Base-by-base conservation (phyloP, 176 grass and related monocot genomes). In the Chrysopogon serrulatus region DNA sequence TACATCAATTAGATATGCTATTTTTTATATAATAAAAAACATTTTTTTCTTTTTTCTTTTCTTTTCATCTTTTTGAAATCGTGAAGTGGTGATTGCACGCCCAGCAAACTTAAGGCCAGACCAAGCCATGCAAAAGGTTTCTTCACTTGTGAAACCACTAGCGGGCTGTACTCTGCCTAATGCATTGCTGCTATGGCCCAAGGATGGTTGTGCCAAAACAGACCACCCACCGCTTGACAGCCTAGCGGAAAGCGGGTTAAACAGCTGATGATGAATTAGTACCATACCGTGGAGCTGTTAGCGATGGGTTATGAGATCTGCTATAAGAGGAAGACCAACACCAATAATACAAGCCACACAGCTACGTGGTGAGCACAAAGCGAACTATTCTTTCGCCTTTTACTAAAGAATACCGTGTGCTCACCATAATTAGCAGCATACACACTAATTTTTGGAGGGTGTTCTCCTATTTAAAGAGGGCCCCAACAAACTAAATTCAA, bases 351-450 rank as follows among this genome's bases (percentile, higher is more conserved):
- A 59, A 59, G 4, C 0, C 3, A 76, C 42, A 54, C 83, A 90
- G 87, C 84, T 88, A 87, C 75, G 87, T 88, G 89, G 84, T 79
- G 84, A 78, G 84, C 89, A 81, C 87, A 90, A 11, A 92, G 87
- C 69, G 82, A 92, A 86, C 87, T 92, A 92, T 94, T 94, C 78
- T 97, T 97, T 94, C 89, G 85, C 85, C 91, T 92, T 94, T 90
- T 90, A 97, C 91, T 90, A 93, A 96, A 96, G 91, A 91, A 91
- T 96, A 93, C 86, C 84, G 86, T 96, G 88, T 89, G 88, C 77
- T 12, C 65, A 36, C 56, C 66, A 78, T 18, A 74, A 3, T 31
- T 12, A 89, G 82, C 73, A 92, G 86, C 73, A 92, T 89, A 92
- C 86, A 89, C 78, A 10, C 49, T 86, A 36, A 74, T 86, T 86